Base-by-base conservation (phyloP, 257 asterid species). In the Plantago elongata region DNA sequence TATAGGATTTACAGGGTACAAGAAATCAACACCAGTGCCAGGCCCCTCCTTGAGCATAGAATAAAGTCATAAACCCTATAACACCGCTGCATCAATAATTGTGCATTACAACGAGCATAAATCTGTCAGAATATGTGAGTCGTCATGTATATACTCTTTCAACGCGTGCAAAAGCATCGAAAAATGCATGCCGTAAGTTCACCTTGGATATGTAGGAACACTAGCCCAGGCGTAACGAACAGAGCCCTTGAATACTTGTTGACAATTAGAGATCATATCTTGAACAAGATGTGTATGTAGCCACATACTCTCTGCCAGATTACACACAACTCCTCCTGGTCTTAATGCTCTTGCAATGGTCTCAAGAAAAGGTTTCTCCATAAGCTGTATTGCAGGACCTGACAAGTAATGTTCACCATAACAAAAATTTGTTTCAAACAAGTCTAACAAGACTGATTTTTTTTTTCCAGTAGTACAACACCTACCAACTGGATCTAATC, bases 251-350 rank as follows among this genome's bases (percentile, higher is more conserved):
- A 92, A 92, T 67, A 78, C 79, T 64, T 86, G 82, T 27, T 74
- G 89, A 67, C 99, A 92, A 49, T 75, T 70, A 13, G 89, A 78
- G 61, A 92, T 34, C 93, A 89, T 84, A 69, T 92, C 90, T 71
- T 92, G 82, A 64, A 92, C 84, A 60, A 92, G 86, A 86, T 92
- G 99, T 13, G 97, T 83, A 61, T 92, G 99, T 62, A 92, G 96
- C 99, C 99, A 89, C 95, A 89, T 81, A 68, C 99, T 92, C 69
- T 92, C 99, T 8, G 97, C 95, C 99, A 92, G 89, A 70, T 89
- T 89, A 77, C 99, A 92, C 15, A 92, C 93, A 62, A 92, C 90
- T 59, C 99, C 97, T 9, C 97, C 97, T 22, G 99, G 89, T 74
- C 81, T 84, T 62, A 92, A 60, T 62, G 97, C 95, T 82, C 81